Evolutionary conservation across 2,329 filamentous ascomycete genomes (phyloP).

Genomic region (Exophiala sp.): DNA sequence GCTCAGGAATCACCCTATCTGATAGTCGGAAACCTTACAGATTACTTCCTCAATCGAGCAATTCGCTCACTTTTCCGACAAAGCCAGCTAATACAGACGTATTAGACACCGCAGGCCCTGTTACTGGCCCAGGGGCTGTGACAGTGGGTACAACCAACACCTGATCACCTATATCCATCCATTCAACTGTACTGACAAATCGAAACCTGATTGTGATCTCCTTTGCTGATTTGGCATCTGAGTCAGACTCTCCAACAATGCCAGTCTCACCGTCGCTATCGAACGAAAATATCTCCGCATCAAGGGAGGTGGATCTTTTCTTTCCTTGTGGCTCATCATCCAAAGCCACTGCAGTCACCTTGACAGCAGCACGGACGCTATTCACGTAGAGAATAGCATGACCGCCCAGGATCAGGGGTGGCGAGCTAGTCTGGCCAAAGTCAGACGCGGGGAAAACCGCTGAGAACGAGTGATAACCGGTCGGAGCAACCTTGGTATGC

Average conservation of each 20-base stretch:
- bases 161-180: conserved; percentile 54
- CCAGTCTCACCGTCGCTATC: conserved; percentile 35
- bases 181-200: conserved; percentile 57
- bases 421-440: conserved; percentile 38
- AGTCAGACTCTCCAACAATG: conserved; percentile 10
- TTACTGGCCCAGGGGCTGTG: conserved; percentile 48
- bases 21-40: no score
- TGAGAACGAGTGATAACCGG: conserved; percentile 21
- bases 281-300: conserved; percentile 44
- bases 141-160: conserved; percentile 60
- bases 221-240: conserved; percentile 29
- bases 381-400: conserved; percentile 75
- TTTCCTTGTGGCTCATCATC: conserved; percentile 24
- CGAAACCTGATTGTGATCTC: conserved; percentile 51
- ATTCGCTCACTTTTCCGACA: conserved; percentile 48
- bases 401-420: conserved; percentile 55
- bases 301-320: conserved; percentile 31
- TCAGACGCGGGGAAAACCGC: conserved; percentile 67
- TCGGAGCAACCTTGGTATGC: background rate
- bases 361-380: conserved; percentile 77
- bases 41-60: conserved; percentile 6
- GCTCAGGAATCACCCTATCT: background rate
- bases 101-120: conserved; percentile 46
- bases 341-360: conserved; percentile 58
- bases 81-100: conserved; percentile 58